phyloP scores from a whole-genome alignment of 169 alveolate species.

The Plasmodium vivax region DNA sequence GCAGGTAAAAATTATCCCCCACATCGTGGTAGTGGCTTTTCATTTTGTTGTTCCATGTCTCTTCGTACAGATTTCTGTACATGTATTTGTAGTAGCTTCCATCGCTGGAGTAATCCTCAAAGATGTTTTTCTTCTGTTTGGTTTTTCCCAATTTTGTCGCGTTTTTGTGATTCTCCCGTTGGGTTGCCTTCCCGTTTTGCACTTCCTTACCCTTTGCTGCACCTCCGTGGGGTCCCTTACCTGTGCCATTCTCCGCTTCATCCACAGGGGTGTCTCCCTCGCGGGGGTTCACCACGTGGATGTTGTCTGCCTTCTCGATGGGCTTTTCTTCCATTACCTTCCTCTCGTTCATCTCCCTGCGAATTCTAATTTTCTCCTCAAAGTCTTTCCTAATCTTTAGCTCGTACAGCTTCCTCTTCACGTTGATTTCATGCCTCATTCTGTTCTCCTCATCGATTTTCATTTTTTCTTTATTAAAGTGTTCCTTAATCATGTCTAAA shows the following conservation, averaged over 20 bases:
- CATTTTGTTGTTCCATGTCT: slow-evolving; percentile 41
- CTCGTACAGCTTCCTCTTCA: slow-evolving; percentile 57
- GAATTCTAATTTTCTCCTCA: slow-evolving; percentile 58
- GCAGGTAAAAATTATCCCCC: slow-evolving; percentile 59
- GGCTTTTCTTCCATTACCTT: neutral
- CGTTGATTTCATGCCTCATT: slow-evolving; percentile 33
- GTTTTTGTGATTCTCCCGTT: neutral
- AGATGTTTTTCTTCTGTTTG: slow-evolving; percentile 11
- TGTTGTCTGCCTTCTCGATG: neutral
- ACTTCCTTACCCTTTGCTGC: neutral
- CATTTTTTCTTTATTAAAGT: slow-evolving; percentile 22
- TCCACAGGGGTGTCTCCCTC: neutral
- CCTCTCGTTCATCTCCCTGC: slow-evolving; percentile 45
- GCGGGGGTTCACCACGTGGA: neutral
- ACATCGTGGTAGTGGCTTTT: slow-evolving; percentile 50
- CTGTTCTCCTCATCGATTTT: slow-evolving; percentile 29
- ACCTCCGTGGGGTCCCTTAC: neutral
- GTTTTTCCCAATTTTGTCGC: neutral
- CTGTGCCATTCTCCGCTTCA: neutral
- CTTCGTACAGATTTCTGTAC: slow-evolving; percentile 67
- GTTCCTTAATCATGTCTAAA: slow-evolving; percentile 26
- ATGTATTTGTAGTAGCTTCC: slow-evolving; percentile 70
- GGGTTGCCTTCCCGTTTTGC: neutral
- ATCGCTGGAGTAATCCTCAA: slow-evolving; percentile 71
- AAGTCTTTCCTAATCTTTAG: slow-evolving; percentile 59